These are phyloP conservation scores for Pseudogymnoascus sp. DNA, from an alignment of 2,329 filamentous ascomycete genomes.

Conservation along the genomic window DNA sequence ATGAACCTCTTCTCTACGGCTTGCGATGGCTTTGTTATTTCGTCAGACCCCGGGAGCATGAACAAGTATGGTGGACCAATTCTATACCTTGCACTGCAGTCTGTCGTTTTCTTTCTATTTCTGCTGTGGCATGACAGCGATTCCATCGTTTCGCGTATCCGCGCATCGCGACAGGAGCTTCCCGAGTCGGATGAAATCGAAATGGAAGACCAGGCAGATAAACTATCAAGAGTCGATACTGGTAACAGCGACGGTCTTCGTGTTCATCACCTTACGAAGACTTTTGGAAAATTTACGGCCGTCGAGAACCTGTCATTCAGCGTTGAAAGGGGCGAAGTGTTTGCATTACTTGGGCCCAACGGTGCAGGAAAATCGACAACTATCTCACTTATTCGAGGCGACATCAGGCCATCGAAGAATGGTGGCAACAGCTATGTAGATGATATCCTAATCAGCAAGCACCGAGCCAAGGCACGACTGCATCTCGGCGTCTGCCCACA, in stretches of 20 bases:
- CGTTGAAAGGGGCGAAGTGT: slow-evolving; percentile 72
- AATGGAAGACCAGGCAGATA: slow-evolving; percentile 51
- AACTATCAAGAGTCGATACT: slow-evolving; percentile 53
- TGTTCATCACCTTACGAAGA: slow-evolving; percentile 74
- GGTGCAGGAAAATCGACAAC: slow-evolving; percentile 88
- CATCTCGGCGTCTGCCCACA: slow-evolving; percentile 89
- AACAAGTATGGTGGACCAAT: slow-evolving; percentile 77
- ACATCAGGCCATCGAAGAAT: slow-evolving; percentile 61
- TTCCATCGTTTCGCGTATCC: slow-evolving; percentile 49
- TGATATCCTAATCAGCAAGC: slow-evolving; percentile 63
- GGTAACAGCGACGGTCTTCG: slow-evolving; percentile 48
- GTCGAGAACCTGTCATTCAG: slow-evolving; percentile 87
- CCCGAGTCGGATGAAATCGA: slow-evolving; percentile 16
- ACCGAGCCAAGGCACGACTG: slow-evolving; percentile 63
- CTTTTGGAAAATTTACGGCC: slow-evolving; percentile 66
- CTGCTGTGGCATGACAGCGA: slow-evolving; percentile 79
- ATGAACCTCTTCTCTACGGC: slow-evolving; percentile 79
- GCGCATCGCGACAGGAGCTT: slow-evolving; percentile 21
- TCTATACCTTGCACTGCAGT: slow-evolving; percentile 71
- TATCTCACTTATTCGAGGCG: slow-evolving; percentile 84
- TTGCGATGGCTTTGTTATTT: slow-evolving; percentile 59
- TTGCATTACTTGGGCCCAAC: slow-evolving; percentile 83
- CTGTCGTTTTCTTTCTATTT: slow-evolving; percentile 60
- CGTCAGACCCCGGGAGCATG: slow-evolving; percentile 62
- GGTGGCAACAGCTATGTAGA: slow-evolving; percentile 77